Percentiles rank a stretch among this genome's conserved stretches.
Evolutionary conservation across 78 protist species (phyloP).

Genomic region (Dictyostelium capitatum): DNA sequence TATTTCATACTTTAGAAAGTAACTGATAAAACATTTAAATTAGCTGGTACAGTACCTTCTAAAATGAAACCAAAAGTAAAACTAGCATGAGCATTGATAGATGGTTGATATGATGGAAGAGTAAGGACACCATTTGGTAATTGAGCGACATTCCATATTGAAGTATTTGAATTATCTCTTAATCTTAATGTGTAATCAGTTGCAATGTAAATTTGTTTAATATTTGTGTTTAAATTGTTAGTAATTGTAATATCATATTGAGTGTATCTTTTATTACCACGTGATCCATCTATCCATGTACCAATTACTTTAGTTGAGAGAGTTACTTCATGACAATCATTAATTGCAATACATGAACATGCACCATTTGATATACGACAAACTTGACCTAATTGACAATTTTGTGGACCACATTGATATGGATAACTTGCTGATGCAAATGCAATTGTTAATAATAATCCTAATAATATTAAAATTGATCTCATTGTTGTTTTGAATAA

Average conservation of each 20-base stretch:
- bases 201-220: constrained; percentile 17
- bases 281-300: constrained; percentile 31
- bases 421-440: background rate
- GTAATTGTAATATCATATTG: constrained; percentile 33
- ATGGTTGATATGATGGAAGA: constrained; percentile 28
- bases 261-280: background rate
- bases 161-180: background rate
- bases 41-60: constrained; percentile 5
- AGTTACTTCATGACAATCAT: constrained; percentile 35
- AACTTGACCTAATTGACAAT: constrained; percentile 11
- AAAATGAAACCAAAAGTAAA: constrained; percentile 52
- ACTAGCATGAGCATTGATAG: background rate
- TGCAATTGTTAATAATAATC: constrained; percentile 3
- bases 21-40: constrained; percentile 9
- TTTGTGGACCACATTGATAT: constrained; percentile 31
- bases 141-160: constrained; percentile 19
- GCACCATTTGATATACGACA: background rate
- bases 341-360: constrained; percentile 9
- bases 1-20: background rate
- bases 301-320: background rate
- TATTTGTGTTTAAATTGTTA: constrained; percentile 1
- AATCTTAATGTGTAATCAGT: constrained; percentile 12
- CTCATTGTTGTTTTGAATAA: background rate
- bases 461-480: background rate
- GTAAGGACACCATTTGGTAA: background rate